These are phyloP conservation scores for Scleroderma bovista DNA, from an alignment of 768 basidiomycete species.

Conservation along the genomic window DNA sequence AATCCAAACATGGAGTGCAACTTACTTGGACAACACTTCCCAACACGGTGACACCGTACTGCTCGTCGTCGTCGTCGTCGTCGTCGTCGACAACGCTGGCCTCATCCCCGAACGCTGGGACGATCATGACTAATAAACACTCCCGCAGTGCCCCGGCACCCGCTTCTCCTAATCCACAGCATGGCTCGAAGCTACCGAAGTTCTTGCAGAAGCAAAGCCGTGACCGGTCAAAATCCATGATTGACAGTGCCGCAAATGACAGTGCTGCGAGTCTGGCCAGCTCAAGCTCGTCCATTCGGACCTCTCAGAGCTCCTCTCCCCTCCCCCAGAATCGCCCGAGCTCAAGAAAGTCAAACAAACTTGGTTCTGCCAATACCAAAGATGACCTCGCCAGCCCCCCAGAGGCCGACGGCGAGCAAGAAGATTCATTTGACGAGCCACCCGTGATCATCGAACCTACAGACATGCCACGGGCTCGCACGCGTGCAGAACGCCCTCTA, in stretches of 20 bases:
- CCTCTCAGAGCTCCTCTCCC: constrained; percentile 26
- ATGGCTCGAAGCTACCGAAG: constrained; percentile 55
- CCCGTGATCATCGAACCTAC: constrained; percentile 67
- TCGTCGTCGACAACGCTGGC: constrained; percentile 14
- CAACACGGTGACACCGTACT: constrained; percentile 1
- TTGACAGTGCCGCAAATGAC: constrained; percentile 31
- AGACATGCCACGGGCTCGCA: constrained; percentile 46
- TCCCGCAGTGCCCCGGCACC: constrained; percentile 39
- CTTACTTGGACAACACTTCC: constrained; percentile 9
- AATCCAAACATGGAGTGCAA: constrained; percentile 18
- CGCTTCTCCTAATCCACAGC: constrained; percentile 36
- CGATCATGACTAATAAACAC: constrained; percentile 42
- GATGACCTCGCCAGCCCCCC: constrained; percentile 17
- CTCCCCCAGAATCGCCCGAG: constrained; percentile 19
- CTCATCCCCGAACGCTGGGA: not conserved
- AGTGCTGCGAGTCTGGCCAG: constrained; percentile 35
- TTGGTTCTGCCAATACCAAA: constrained; percentile 23
- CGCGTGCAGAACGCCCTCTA: constrained; percentile 52
- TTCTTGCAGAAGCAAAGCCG: constrained; percentile 62
- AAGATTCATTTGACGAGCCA: constrained; percentile 39
- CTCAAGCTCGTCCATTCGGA: constrained; percentile 34
- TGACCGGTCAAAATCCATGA: constrained; percentile 54
- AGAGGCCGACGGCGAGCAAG: constrained; percentile 30
- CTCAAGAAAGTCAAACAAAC: constrained; percentile 30
- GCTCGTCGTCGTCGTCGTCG: constrained; percentile 12